Base-by-base conservation (phyloP, 371 early-diverging fungal genomes). In the Mucor lusitanicus region DNA sequence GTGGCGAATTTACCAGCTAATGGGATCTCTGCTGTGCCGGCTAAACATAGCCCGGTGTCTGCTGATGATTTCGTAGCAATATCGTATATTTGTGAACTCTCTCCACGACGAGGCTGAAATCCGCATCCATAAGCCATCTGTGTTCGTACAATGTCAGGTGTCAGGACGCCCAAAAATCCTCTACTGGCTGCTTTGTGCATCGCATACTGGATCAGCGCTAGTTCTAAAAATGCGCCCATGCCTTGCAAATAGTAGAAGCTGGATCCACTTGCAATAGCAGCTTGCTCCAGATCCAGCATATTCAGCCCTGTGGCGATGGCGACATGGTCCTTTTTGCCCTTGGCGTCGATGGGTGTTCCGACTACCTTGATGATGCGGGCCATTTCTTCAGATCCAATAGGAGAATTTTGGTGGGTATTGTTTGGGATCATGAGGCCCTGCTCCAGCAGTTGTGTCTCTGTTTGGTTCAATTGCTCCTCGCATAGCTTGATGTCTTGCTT, bases 11-110 rank as follows among this genome's bases (percentile, higher is more conserved):
- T 89, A 1, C 92, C 97, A 1, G 95, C 96, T 28, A 97, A 74
- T 0, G 97, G 95, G 58, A 97, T 94, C 74, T 97, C 98, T 0
- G 96, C 94, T 1, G 98, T 97, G 3, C 94, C 97, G 0, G 94
- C 83, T 33, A 97, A 78, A 65, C 91, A 92, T 25, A 95, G 71
- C 44, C 70, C 70, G 40, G 78, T 60, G 19, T 55, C 66, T 48
- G 70, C 54, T 13, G 61, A 59, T 8, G 73, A 70, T 3, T 57
- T 40, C 7, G 87, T 83, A 8, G 77, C 65, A 6, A 92, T 80
- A 71, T 87, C 87, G 67, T 95, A 97, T 5, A 92, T 95, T 71
- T 96, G 97, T 9, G 93, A 92, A 19, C 92, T 88, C 61, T 90
- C 90, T 12, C 74, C 68, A 32, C 83, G 78, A 17, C 95, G 77